Evolutionary conservation across 495 filamentous ascomycete species (phyloP).

Genomic region (Hypomontagnella submonticulosa): DNA sequence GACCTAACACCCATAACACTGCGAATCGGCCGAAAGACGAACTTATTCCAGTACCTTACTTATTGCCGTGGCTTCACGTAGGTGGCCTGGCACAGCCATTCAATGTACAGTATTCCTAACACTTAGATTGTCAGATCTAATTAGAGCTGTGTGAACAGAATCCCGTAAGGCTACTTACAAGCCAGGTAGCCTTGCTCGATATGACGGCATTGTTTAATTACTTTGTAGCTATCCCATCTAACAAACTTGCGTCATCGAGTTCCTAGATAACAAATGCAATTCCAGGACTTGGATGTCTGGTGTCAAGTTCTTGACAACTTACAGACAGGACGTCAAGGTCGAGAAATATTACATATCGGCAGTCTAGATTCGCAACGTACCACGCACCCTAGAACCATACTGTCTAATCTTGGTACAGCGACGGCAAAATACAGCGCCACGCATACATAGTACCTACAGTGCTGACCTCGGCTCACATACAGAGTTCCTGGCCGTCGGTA

Average conservation of each 20-base stretch:
- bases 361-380: constrained; percentile 10
- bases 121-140: background rate
- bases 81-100: constrained; percentile 11
- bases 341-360: constrained; percentile 19
- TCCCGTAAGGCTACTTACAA: constrained; percentile 7
- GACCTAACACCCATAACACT: constrained; percentile 4
- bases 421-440: constrained; percentile 4
- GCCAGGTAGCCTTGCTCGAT: constrained; percentile 12
- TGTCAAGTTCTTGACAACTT: constrained; percentile 10
- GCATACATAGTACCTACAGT: too few relatives aligned
- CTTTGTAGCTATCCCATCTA: constrained; percentile 6
- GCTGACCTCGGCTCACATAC: constrained; percentile 6
- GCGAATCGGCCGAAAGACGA: constrained; percentile 1
- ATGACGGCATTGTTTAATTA: constrained; percentile 11
- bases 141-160: constrained; percentile 16
- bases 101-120: background rate
- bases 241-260: constrained; percentile 27
- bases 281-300: constrained; percentile 5
- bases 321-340: constrained; percentile 15
- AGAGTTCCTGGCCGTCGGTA: constrained; percentile 35
- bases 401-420: background rate
- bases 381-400: constrained; percentile 5
- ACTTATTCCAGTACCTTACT: background rate
- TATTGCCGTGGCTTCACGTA: constrained; percentile 16
- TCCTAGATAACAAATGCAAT: background rate